Percentiles rank a stretch among this genome's conserved stretches.
Evolutionary conservation across 192 early-diverging fungal species (phyloP).

Genomic region (Globomyces pollinis-pini): DNA sequence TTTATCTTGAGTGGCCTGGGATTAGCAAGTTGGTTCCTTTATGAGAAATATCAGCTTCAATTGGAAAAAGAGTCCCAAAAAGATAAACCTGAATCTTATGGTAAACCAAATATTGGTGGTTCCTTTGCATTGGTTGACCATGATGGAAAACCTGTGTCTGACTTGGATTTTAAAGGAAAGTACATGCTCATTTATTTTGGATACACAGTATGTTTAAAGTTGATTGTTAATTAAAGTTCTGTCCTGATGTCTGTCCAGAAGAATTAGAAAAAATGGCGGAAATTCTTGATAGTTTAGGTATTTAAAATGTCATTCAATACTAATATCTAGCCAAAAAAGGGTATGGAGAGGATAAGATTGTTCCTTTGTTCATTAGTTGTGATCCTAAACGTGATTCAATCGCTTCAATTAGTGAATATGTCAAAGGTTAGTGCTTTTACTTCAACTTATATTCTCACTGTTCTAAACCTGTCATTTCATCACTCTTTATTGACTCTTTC

Average conservation of each 20-base stretch:
- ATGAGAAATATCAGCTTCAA: no score
- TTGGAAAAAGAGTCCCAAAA: no score
- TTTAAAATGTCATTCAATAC: no score
- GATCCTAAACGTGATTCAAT: constrained; percentile 92
- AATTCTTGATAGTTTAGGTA: constrained; percentile 70
- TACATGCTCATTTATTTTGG: constrained; percentile 96
- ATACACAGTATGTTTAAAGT: constrained; percentile 55
- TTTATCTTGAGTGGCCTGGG: no score
- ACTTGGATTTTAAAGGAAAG: constrained; percentile 72
- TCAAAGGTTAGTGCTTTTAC: constrained; percentile 26
- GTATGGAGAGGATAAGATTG: constrained; percentile 39
- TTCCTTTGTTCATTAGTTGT: constrained; percentile 92
- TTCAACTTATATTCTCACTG: not conserved
- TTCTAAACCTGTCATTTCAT: not conserved
- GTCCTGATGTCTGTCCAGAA: constrained; percentile 98
- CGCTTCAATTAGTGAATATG: constrained; percentile 59
- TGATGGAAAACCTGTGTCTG: constrained; percentile 61
- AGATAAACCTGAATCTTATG: constrained; percentile 23
- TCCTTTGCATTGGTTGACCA: constrained; percentile 81
- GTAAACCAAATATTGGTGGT: constrained; percentile 87
- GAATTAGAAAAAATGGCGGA: constrained; percentile 96
- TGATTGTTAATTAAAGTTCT: constrained; percentile 42
- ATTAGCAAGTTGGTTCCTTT: no score
- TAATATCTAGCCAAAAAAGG: not conserved
- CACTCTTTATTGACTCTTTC: not conserved